Percentiles rank a stretch among this genome's conserved stretches.
These are phyloP conservation scores for Tolypocladium pustulatum DNA, from an alignment of 2,329 filamentous ascomycete genomes.

Conservation along the genomic window DNA sequence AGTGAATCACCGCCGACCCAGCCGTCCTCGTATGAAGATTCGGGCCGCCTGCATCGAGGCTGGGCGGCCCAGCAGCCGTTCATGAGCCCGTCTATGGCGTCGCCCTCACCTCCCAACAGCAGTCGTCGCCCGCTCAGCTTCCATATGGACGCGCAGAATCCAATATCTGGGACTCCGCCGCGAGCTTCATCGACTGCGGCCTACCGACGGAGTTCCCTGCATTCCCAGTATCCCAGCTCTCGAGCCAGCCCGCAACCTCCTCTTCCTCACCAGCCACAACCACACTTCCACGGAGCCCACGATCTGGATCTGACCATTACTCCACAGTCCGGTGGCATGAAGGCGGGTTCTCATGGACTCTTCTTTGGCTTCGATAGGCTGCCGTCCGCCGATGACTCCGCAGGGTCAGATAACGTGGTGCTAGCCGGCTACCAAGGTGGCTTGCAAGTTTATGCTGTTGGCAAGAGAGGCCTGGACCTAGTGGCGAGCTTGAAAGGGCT, in stretches of 20 bases:
- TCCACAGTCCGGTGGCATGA: slow-evolving; percentile 42
- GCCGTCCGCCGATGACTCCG: slow-evolving; percentile 26
- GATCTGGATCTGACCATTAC: slow-evolving; percentile 63
- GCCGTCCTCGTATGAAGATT: slow-evolving; percentile 41
- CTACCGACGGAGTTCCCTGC: slow-evolving; percentile 36
- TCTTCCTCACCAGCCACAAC: slow-evolving; percentile 62
- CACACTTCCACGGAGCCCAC: slow-evolving; percentile 67
- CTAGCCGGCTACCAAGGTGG: slow-evolving; percentile 73
- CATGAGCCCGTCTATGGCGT: slow-evolving; percentile 32
- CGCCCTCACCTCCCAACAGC: slow-evolving; percentile 25
- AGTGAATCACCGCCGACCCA: slow-evolving; percentile 43
- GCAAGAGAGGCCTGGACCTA: slow-evolving; percentile 59
- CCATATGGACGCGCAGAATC: slow-evolving; percentile 38
- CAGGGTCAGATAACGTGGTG: slow-evolving; percentile 51
- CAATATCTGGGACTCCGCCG: slow-evolving; percentile 28
- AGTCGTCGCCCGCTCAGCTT: slow-evolving; percentile 41
- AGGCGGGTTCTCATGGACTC: slow-evolving; percentile 59
- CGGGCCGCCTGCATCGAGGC: slow-evolving; percentile 29
- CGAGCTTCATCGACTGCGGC: slow-evolving; percentile 20
- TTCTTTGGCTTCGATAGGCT: slow-evolving; percentile 76
- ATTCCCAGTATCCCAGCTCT: slow-evolving; percentile 37
- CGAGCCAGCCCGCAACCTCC: slow-evolving; percentile 44
- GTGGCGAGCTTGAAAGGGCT: slow-evolving; percentile 65
- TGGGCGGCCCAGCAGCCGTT: slow-evolving; percentile 35
- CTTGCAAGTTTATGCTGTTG: slow-evolving; percentile 64